Base-by-base conservation (phyloP, 2,329 filamentous ascomycete genomes). In the Curvularia spicifera region DNA sequence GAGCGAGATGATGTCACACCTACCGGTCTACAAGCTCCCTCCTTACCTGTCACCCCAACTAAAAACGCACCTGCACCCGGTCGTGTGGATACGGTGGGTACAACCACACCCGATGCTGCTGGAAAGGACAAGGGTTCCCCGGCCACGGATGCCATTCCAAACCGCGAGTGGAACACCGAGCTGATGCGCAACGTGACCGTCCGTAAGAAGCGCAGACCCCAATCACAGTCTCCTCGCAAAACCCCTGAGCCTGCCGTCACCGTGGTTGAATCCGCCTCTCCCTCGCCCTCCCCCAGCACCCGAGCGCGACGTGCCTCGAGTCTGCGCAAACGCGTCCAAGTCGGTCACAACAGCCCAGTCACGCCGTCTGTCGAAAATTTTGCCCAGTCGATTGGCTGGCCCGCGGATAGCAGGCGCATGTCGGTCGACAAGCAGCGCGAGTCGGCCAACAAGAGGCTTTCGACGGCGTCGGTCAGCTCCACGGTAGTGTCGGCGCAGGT, bases 401-500 rank as follows among this genome's bases (percentile, higher is more conserved):
- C 81, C 22, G 70, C 76, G 8, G 70, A 75, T 37, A 56, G 48
- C 65, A 76, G 64, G 64, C 75, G 60, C 60, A 71, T 45, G 51
- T 69, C 50, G 49, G 55, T 43, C 4, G 60, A 59, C 15, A 65
- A 65, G 37, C 57, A 73, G 20, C 68, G 63, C 47, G 74, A 77
- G 33, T 60, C 65, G 9, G 72, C 74, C 35, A 68, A 68, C 37
- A 78, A 78, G 61, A 79, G 84, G 43, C 73, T 80, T 20, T 87
- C 85, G 13, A 78, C 71, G 15, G 72, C 80, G 2, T 87, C 85
- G 2, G 79, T 80, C 22, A 78, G 80, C 10, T 86, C 84, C 5
- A 84, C 83, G 0, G 77, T 86, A 15, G 83, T 80, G 7, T 78
- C 85, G 73, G 84, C 82, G 12, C 78, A 84, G 67, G 83, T 87